Percentiles rank a stretch among this genome's conserved stretches.
phyloP scores from a whole-genome alignment of 805 yeast genomes.

The Ogataea allantospora region DNA sequence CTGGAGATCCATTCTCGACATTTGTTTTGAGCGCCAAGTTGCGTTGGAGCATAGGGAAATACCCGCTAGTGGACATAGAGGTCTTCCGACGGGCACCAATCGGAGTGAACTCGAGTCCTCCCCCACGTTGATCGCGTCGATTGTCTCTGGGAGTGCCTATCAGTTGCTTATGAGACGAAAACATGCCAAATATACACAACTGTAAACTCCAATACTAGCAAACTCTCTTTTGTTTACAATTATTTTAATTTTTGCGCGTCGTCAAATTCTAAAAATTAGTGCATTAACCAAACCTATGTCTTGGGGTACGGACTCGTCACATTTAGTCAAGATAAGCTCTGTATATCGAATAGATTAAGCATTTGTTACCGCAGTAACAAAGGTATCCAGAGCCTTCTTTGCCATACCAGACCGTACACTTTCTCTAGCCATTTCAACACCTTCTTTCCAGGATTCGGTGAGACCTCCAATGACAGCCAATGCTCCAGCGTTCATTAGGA shows the following conservation, averaged over 20 bases:
- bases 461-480: slow-evolving; percentile 75
- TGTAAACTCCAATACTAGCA: slow-evolving; percentile 5
- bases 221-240: slow-evolving; percentile 10
- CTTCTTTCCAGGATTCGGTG: slow-evolving; percentile 69
- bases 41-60: slow-evolving; percentile 17
- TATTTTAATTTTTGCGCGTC: slow-evolving; percentile 11
- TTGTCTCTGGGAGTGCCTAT: slow-evolving; percentile 30
- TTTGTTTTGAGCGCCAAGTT: slow-evolving; percentile 18
- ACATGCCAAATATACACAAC: slow-evolving; percentile 22
- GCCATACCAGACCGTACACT: slow-evolving; percentile 73
- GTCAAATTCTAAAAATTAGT: slow-evolving; percentile 1
- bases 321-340: too few species aligned
- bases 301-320: too few species aligned
- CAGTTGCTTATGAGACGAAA: slow-evolving; percentile 30
- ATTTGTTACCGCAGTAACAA: slow-evolving; percentile 40
- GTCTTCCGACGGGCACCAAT: slow-evolving; percentile 32
- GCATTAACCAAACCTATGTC: not conserved
- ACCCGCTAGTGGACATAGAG: slow-evolving; percentile 11
- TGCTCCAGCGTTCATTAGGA: slow-evolving; percentile 86
- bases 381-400: slow-evolving; percentile 50
- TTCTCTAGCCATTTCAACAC: slow-evolving; percentile 68
- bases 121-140: slow-evolving; percentile 19
- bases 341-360: slow-evolving; percentile 3
- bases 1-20: slow-evolving; percentile 18
- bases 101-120: slow-evolving; percentile 41